Evolutionary conservation across 2,329 filamentous ascomycete genomes (phyloP).

Genomic region (Penicillium nordicum): DNA sequence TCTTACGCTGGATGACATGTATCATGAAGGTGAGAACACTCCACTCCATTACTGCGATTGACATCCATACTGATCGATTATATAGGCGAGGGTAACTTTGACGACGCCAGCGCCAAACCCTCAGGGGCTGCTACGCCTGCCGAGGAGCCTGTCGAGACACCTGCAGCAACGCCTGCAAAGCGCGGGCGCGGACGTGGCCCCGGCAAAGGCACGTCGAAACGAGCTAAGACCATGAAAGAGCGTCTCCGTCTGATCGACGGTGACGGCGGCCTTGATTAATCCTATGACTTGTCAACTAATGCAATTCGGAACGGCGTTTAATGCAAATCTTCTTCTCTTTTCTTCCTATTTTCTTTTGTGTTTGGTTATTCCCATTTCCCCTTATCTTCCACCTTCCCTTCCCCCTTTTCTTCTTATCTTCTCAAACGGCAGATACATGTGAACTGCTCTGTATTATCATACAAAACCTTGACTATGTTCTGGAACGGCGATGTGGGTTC

Average conservation of each 20-base stretch:
- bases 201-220: slow-evolving; percentile 57
- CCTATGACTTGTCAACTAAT: slow-evolving; percentile 12
- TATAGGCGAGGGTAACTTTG: slow-evolving; percentile 91
- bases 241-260: slow-evolving; percentile 46
- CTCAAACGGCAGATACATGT: slow-evolving; percentile 13
- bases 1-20: slow-evolving; percentile 86
- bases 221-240: slow-evolving; percentile 58
- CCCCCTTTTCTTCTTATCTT: slow-evolving; percentile 7
- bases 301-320: slow-evolving; percentile 20
- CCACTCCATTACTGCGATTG: neutral
- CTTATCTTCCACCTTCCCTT: slow-evolving; percentile 1
- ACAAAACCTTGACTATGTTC: slow-evolving; percentile 14
- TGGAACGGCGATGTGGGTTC: neutral
- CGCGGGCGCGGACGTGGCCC: slow-evolving; percentile 56
- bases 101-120: slow-evolving; percentile 75
- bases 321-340: neutral
- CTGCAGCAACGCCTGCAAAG: slow-evolving; percentile 46
- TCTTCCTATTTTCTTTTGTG: neutral
- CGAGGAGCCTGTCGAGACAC: slow-evolving; percentile 49
- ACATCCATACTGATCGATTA: slow-evolving; percentile 7
- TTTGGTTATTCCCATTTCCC: too few species aligned
- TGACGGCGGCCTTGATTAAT: slow-evolving; percentile 37
- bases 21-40: slow-evolving; percentile 85
- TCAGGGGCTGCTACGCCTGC: slow-evolving; percentile 84
- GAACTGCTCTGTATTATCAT: slow-evolving; percentile 26